Evolutionary conservation across 208 protist genomes (phyloP).

Genomic region (Trichomonas vaginalis): DNA sequence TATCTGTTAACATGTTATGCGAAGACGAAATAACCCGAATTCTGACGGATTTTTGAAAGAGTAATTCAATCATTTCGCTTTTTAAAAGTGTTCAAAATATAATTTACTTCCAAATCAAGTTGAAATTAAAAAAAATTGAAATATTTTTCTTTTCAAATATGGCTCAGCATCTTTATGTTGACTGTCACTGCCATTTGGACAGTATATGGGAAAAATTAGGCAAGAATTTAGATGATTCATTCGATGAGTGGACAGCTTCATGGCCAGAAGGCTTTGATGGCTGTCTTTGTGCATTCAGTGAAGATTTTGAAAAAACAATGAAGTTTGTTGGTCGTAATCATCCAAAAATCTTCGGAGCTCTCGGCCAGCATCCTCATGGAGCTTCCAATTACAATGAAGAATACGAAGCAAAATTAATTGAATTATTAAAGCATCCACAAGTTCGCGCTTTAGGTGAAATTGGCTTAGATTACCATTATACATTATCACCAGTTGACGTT

Average conservation of each 20-base stretch:
- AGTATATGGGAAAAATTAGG: neutral
- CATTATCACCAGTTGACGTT: neutral
- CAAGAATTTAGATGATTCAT: neutral
- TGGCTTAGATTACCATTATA: neutral
- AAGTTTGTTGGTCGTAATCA: neutral
- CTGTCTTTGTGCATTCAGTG: neutral
- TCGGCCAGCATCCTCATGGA: neutral
- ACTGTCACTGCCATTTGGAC: neutral
- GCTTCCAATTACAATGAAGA: neutral
- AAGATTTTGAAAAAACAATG: neutral
- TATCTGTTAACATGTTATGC: too few species aligned
- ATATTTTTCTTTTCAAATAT: neutral
- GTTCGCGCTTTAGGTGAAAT: neutral
- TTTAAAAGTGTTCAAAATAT: neutral
- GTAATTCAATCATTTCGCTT: neutral
- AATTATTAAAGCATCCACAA: neutral
- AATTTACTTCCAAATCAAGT: neutral
- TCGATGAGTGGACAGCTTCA: neutral
- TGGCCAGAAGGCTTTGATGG: neutral
- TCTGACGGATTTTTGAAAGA: neutral
- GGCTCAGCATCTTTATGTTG: neutral
- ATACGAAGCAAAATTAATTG: neutral
- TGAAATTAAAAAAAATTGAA: neutral
- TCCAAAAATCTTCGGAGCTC: constrained; percentile 3
- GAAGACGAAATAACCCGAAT: too few species aligned